Base-by-base conservation (phyloP, 2,329 filamentous ascomycete species). In the Claviceps cyperi region DNA sequence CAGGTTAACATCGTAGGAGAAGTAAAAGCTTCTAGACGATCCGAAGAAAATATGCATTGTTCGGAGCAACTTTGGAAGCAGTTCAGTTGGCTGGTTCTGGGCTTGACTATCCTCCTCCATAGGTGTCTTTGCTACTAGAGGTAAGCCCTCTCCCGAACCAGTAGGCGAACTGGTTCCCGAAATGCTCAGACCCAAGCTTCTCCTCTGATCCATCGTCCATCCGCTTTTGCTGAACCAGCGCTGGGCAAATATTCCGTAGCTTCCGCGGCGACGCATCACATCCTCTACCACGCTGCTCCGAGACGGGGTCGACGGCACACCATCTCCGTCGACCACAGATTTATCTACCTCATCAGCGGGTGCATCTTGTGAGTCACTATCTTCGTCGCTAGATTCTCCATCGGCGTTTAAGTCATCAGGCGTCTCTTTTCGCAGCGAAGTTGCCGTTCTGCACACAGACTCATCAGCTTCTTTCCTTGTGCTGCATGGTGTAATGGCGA, bases 1-100 rank as follows among this genome's bases (percentile, higher is more conserved):
- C 47, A 98, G 78, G 62, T 98, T 90, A 62, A 91, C 77, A 56
- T 98, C 92, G 64, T 98, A 96, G 0, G 90, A 90, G 64, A 91
- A 98, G 70, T 84, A 97, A 65, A 96, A 97, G 63, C 87, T 96
- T 54, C 77, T 77, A 0, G 84, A 89, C 4, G 81, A 77, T 1
- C 85, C 82, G 61, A 96, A 91, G 53, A 95, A 78, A 50, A 97
- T 78, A 60, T 86, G 86, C 1, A 88, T 83, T 35, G 86, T 94
- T 40, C 84, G 78, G 41, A 98, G 66, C 39, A 97, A 73, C 60
- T 95, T 94, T 1, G 91, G 91, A 11, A 94, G 71, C 35, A 97
- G 67, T 4, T 75, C 58, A 6, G 69, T 65, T 15, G 66, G 64
- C 11, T 50, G 60, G 2, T 41, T 40, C 7, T 56, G 46, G 9